Conservation (phyloP, 192 early-diverging fungal genomes). For the Coemansia sp. region DNA sequence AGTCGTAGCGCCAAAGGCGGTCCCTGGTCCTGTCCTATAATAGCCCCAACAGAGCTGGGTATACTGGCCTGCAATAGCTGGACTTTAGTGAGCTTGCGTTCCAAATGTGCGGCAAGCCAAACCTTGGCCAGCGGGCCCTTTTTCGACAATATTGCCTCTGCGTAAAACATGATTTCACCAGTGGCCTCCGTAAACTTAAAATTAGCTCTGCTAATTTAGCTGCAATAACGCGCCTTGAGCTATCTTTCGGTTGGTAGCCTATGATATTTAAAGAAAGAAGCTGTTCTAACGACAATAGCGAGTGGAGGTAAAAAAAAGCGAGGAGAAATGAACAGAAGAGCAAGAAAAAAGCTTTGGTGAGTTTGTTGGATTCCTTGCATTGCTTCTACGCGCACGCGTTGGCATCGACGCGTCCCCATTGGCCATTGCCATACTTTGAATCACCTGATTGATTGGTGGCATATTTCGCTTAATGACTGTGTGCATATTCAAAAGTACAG, state of each 20-base stretch:
- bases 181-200: background rate
- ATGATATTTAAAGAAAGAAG: background rate
- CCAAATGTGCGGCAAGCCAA: slow-evolving; percentile 98
- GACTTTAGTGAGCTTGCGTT: slow-evolving; percentile 93
- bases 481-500: too few relatives aligned
- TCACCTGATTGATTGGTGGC: too few relatives aligned
- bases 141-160: slow-evolving; percentile 77
- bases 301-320: background rate
- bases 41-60: slow-evolving; percentile 80
- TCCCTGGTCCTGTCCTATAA: slow-evolving; percentile 73
- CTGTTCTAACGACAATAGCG: background rate
- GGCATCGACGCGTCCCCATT: background rate
- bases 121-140: slow-evolving; percentile 93
- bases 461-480: too few relatives aligned
- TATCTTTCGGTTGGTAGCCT: background rate
- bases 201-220: background rate
- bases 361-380: too few relatives aligned
- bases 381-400: slow-evolving; percentile 4
- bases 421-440: background rate
- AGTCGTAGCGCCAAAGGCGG: slow-evolving; percentile 91
- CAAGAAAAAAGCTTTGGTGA: slow-evolving; percentile 1
- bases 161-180: slow-evolving; percentile 64
- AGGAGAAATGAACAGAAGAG: background rate
- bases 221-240: background rate
- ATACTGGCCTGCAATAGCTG: slow-evolving; percentile 97